Evolutionary conservation across 2,329 filamentous ascomycete genomes (phyloP).

Genomic region (Tolypocladium capitatum): DNA sequence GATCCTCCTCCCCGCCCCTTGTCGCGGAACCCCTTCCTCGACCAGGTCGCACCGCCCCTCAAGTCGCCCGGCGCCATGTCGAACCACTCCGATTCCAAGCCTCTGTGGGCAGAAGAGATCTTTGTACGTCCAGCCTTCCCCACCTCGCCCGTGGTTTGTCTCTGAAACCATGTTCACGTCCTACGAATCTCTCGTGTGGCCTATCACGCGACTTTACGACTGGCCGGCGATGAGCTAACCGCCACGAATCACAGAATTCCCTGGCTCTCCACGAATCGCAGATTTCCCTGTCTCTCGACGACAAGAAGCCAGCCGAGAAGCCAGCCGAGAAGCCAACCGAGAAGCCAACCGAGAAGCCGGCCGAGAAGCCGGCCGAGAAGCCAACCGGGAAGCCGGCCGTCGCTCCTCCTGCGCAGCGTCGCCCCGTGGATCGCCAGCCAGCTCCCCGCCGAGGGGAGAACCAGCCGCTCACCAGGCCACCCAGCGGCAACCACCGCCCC

Average conservation of each 20-base stretch:
- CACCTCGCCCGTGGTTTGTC: conserved; percentile 4
- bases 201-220: background rate
- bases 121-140: conserved; percentile 49
- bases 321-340: no score
- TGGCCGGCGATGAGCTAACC: background rate
- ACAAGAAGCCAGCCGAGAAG: no score
- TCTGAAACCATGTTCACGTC: background rate
- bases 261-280: background rate
- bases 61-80: conserved; percentile 37
- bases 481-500: conserved; percentile 38
- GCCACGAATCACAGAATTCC: background rate
- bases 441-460: conserved; percentile 25
- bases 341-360: conserved; percentile 19
- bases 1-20: conserved; percentile 46
- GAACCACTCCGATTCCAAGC: conserved; percentile 28
- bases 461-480: conserved; percentile 28
- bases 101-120: conserved; percentile 51
- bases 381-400: conserved; percentile 19
- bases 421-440: conserved; percentile 16
- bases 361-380: conserved; percentile 30
- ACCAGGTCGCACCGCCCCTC: conserved; percentile 30
- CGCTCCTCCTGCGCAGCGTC: conserved; percentile 26
- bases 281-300: background rate
- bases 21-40: conserved; percentile 67
- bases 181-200: background rate